Evolutionary conservation across 2,329 filamentous ascomycete genomes (phyloP), one percentile per base, ranked within the genome.

Genomic region (Epichloe sibirici): DNA sequence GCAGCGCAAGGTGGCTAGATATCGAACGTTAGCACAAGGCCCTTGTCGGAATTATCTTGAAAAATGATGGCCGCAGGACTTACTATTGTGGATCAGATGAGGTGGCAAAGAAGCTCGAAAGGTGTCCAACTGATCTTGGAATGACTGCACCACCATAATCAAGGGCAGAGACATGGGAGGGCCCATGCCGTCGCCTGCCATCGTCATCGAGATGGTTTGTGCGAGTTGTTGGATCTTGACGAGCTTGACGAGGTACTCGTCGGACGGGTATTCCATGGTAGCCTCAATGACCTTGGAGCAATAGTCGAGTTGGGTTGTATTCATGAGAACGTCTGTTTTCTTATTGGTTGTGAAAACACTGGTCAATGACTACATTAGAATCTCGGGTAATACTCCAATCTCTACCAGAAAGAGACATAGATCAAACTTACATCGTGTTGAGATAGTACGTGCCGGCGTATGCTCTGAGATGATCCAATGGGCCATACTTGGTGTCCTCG

Each of bases 371-470:
- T 13, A 3, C n/a, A 7, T 49, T 35, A 49, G 25, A 31, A 13
- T 25, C 5, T 6, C 4, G 8, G 28, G 8, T 31, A 11, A 9
- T 31, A 11, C 8, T 11, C 28, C 8, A 31, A 9, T 4, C 28
- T 31, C 28, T 11, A 31, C 9, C 13, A 21, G 12, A 5, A 38
- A 31, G n/a, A 45, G 2, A 13, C 13, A 31, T 50, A 21, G 12
- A 34, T 8, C 34, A 1, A 2, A 64, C 72, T 59, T 54, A 76
- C 73, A 74, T 58, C 6, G 74, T 74, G 34, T 74, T 73, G 4
- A 77, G 57, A 51, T 77, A 78, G 53, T 75, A 78, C 4, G 71
- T 73, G 2, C 73, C 74, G 0, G 69, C 68, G 58, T 74, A 76
- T 0, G 74, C 72, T 45, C 75, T 66, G 63, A 76, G 69, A 45